Percentiles rank a stretch among this genome's conserved stretches.
Evolutionary conservation across 164 flowering plant genomes (phyloP).

Genomic region (Malania oleifera): DNA sequence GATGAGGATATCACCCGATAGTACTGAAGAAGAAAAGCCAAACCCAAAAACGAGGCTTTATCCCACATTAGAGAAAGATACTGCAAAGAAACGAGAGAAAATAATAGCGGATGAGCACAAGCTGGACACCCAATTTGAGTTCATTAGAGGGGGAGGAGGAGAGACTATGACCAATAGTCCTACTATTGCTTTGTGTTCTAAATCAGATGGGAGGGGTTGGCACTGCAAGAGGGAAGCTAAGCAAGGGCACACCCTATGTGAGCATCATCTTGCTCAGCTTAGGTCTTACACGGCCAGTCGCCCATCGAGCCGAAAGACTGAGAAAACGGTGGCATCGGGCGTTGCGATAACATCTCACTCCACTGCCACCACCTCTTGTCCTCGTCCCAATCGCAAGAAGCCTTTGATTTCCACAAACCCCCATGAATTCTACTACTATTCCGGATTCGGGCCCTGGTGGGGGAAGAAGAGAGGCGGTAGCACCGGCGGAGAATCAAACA

Average conservation of each 20-base stretch:
- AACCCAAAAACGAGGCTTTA: too few species aligned
- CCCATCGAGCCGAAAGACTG: background rate
- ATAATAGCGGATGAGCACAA: too few species aligned
- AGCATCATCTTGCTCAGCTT: conserved; percentile 26
- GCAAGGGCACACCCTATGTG: conserved; percentile 28
- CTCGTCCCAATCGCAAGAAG: conserved; percentile 16
- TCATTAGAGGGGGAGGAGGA: background rate
- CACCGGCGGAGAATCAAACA: too few species aligned
- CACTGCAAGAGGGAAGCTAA: conserved; percentile 28
- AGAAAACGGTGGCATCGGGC: too few species aligned
- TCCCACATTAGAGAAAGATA: background rate
- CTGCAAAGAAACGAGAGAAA: background rate
- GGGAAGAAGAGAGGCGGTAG: conserved; percentile 49
- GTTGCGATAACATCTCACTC: too few species aligned
- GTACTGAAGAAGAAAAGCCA: too few species aligned
- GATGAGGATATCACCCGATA: too few species aligned
- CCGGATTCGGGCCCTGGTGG: conserved; percentile 76
- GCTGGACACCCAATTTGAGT: too few species aligned
- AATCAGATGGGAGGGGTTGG: conserved; percentile 43
- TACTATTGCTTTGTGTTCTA: conserved; percentile 15
- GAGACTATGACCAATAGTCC: background rate
- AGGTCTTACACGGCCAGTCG: conserved; percentile 14
- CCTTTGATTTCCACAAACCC: conserved; percentile 20
- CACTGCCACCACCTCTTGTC: conserved; percentile 14
- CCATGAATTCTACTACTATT: conserved; percentile 58